Evolutionary conservation across 257 asterid genomes (phyloP).

Genomic region (Rhazya stricta): DNA sequence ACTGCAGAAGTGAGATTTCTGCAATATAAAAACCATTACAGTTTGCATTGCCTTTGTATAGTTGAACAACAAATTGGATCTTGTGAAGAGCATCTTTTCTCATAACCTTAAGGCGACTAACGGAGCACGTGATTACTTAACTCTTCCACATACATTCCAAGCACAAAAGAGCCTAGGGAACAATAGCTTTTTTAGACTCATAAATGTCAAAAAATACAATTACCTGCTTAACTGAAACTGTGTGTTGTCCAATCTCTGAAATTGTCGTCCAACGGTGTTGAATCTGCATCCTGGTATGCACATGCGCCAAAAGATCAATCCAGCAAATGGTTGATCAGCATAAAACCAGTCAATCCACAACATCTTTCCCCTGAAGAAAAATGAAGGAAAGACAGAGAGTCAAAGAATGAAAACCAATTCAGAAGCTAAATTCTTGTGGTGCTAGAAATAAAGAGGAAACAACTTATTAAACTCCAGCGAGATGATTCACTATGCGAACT

Average conservation of each 20-base stretch:
- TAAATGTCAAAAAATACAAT: not conserved
- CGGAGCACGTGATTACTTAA: not conserved
- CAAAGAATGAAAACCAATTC: not conserved
- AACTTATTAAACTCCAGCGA: not conserved
- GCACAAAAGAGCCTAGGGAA: conserved; percentile 3
- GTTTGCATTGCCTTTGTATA: not conserved
- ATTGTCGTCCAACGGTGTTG: conserved; percentile 6
- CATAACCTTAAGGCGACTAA: not conserved
- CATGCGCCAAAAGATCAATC: not conserved
- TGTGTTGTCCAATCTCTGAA: not conserved
- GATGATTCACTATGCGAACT: not conserved
- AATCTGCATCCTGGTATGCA: not conserved
- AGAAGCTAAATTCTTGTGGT: not conserved
- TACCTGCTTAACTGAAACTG: conserved; percentile 2
- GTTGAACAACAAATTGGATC: conserved; percentile 12
- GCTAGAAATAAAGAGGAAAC: not conserved
- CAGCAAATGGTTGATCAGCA: not conserved
- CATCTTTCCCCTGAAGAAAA: not conserved
- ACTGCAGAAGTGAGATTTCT: conserved; percentile 22
- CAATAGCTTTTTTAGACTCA: not conserved
- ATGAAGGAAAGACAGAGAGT: not conserved
- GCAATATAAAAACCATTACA: conserved; percentile 1
- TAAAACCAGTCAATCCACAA: conserved; percentile 8
- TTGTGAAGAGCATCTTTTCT: not conserved
- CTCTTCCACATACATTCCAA: not conserved